Evolutionary conservation across 306 rosid genomes (phyloP).

Genomic region (Sindora glabra): DNA sequence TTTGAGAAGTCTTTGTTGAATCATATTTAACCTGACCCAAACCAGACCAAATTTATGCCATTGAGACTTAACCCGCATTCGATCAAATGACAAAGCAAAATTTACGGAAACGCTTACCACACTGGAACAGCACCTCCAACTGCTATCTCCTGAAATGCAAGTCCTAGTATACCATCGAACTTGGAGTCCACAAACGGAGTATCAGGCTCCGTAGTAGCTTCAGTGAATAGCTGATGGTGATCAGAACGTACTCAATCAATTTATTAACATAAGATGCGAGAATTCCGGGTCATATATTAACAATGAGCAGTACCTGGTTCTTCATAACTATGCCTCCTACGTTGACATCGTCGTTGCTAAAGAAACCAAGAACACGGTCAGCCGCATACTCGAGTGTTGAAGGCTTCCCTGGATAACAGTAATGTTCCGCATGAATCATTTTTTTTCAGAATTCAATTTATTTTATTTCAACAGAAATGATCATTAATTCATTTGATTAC

Average conservation of each 20-base stretch:
- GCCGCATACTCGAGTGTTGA: slow-evolving; percentile 83
- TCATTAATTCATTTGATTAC: too few relatives aligned
- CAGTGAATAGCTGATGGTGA: slow-evolving; percentile 67
- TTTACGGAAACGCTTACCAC: slow-evolving; percentile 41
- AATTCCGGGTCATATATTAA: background rate
- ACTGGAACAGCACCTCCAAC: slow-evolving; percentile 71
- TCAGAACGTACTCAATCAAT: background rate
- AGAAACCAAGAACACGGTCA: slow-evolving; percentile 84
- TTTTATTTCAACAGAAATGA: too few relatives aligned
- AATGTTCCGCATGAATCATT: too few relatives aligned
- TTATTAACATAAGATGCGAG: background rate
- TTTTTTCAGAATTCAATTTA: too few relatives aligned
- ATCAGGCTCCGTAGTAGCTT: slow-evolving; percentile 74
- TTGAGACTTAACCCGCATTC: background rate
- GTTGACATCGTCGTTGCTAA: slow-evolving; percentile 59
- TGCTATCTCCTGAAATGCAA: slow-evolving; percentile 91
- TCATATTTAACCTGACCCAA: slow-evolving; percentile 73
- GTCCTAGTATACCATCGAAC: slow-evolving; percentile 91
- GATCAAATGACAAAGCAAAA: background rate
- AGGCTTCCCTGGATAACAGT: slow-evolving; percentile 60
- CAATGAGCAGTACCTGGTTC: slow-evolving; percentile 48
- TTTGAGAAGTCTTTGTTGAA: slow-evolving; percentile 63
- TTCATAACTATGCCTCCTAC: slow-evolving; percentile 65
- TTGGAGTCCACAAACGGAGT: slow-evolving; percentile 56
- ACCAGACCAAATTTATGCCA: slow-evolving; percentile 2